Base-by-base conservation (phyloP, 1,284 basidiomycete genomes). In the Moniliella sp. region DNA sequence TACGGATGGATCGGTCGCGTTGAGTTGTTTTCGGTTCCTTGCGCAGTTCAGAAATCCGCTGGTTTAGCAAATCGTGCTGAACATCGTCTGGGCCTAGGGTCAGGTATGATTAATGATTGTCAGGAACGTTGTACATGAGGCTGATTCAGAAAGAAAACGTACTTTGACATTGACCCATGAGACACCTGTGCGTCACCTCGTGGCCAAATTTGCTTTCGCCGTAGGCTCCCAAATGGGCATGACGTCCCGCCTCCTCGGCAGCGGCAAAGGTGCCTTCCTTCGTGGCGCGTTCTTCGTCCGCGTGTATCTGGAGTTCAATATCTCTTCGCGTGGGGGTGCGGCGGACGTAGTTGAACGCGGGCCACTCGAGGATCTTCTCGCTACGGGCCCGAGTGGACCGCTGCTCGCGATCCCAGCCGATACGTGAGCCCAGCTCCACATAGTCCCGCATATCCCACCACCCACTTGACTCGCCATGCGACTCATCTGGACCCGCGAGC, bases 141-240 rank as follows among this genome's bases (percentile, higher is more conserved):
- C n/a, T n/a, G n/a, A n/a, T n/a, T n/a, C n/a, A n/a, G n/a, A n/a
- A n/a, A n/a, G n/a, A n/a, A n/a, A n/a, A n/a, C n/a, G n/a, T n/a
- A n/a, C n/a, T n/a, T n/a, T n/a, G n/a, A n/a, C n/a, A n/a, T n/a
- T n/a, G n/a, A n/a, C n/a, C n/a, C 1, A 59, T 46, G 33, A 81
- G 67, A 61, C 88, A 97, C 3, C 70, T 68, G 57, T 97, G 88
- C 1, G 78, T 76, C 35, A 72, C 63, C 59, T 97, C 86, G 31
- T 72, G 66, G 0, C 86, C 86, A 54, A 97, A 97, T 61, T 88
- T 91, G 33, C 65, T 67, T 17, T 34, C 42, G 26, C 50, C 51
- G 3, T 46, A 30, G 21, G 21, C 8, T n/a, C 8, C n/a, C 8
- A 23, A n/a, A 7, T 7, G n/a, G 8, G 21, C 21, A 23, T 23